phyloP scores from a whole-genome alignment of 768 basidiomycete species.

The Pulveroboletus sp. region DNA sequence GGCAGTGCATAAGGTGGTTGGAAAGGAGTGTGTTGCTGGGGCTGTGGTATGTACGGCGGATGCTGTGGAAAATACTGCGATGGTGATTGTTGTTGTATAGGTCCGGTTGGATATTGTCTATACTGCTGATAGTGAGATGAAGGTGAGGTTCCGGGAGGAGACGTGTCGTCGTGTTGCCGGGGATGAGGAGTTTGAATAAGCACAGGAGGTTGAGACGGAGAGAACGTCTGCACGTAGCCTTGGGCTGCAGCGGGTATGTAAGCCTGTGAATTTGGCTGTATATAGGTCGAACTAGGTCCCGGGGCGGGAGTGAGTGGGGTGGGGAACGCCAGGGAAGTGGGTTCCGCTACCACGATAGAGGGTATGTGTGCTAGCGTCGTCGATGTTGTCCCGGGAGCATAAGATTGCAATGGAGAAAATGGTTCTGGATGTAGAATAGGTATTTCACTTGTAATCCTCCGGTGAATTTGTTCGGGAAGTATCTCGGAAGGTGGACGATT shows the following conservation, averaged over 20 bases:
- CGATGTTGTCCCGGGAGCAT: slow-evolving; percentile 1
- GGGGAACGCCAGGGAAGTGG: slow-evolving; percentile 4
- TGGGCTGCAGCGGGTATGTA: slow-evolving; percentile 6
- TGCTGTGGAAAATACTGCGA: slow-evolving; percentile 5
- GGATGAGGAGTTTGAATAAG: slow-evolving; percentile 14
- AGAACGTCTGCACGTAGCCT: slow-evolving; percentile 2
- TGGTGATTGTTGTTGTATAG: slow-evolving; percentile 12
- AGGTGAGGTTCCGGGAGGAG: slow-evolving; percentile 1
- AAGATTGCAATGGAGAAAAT: slow-evolving; percentile 2
- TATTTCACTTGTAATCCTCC: slow-evolving; percentile 13
- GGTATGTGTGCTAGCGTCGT: slow-evolving; percentile 10
- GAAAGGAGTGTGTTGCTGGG: slow-evolving; percentile 7
- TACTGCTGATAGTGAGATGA: slow-evolving; percentile 15
- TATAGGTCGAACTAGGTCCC: slow-evolving; percentile 1
- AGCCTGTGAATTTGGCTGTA: slow-evolving; percentile 10
- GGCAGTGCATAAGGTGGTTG: slow-evolving; percentile 10
- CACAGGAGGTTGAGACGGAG: slow-evolving; percentile 6
- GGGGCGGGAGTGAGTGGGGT: neutral
- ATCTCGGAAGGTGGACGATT: slow-evolving; percentile 9
- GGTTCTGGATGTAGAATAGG: slow-evolving; percentile 7
- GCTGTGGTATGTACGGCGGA: slow-evolving; percentile 5
- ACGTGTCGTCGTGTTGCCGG: slow-evolving; percentile 11
- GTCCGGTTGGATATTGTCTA: slow-evolving; percentile 8
- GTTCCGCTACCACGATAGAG: slow-evolving; percentile 17
- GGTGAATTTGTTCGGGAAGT: slow-evolving; percentile 6